Evolutionary conservation across 495 filamentous ascomycete species (phyloP), one percentile per base, ranked within the genome.

Genomic region (Xylaria grammica): DNA sequence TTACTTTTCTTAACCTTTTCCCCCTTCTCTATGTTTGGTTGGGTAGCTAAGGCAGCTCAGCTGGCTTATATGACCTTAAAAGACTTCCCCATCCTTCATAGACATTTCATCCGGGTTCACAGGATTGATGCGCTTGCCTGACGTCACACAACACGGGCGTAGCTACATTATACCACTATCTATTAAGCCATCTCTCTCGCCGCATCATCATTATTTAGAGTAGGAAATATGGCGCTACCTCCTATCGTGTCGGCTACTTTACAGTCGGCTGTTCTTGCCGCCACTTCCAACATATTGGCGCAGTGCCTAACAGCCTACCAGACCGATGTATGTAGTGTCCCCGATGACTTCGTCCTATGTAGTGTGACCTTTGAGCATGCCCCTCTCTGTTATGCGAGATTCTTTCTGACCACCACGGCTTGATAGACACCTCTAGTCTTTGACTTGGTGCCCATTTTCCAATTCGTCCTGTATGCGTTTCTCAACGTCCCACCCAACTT

Each of bases 401-500:
- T 36, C 27, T 56, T 54, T 57, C 60, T 62, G n/a, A 54, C 54
- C 30, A 38, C 22, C n/a, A 34, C 40, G 5, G 26, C 24, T 38
- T 17, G 13, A 3, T 67, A 90, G 87, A 77, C 59, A 54, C 73
- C 84, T 19, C 70, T 85, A 42, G 67, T 74, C 9, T 74, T 96
- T 62, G 85, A 93, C 77, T 78, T 75, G 61, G 71, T 81, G 13
- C 86, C 89, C 1, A 75, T 96, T 52, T 75, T 94, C 67, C 91
- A 94, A 73, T 97, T 96, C 76, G 72, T 90, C 60, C 71, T 92
- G 52, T 97, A 89, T 79, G 82, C 88, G 52, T 72, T 92, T 29
- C 66, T 97, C 54, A 90, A 84, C 69, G 88, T 89, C 17, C 94
- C 95, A 4, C 89, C 91, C 22, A 98, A 98, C 78, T 91, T 92